Percentiles rank a stretch among this genome's conserved stretches.
Evolutionary conservation across 306 rosid species (phyloP).

Genomic region (Sindora glabra): DNA sequence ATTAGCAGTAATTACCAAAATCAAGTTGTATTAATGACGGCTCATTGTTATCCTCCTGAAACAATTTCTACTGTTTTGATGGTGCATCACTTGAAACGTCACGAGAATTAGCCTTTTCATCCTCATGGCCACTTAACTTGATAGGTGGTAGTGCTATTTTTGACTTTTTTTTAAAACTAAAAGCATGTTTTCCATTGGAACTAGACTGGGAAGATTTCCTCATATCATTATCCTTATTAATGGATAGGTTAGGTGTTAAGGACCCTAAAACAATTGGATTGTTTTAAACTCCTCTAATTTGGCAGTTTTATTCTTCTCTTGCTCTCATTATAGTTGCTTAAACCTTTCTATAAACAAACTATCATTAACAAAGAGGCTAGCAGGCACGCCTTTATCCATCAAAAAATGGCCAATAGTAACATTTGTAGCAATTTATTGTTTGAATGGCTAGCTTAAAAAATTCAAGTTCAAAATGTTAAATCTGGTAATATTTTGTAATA

Average conservation of each 20-base stretch:
- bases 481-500: no score
- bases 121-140: conserved; percentile 77
- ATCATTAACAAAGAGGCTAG: conserved; percentile 91
- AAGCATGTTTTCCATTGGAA: conserved; percentile 84
- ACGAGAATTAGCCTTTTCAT: conserved; percentile 61
- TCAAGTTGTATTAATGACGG: conserved; percentile 44
- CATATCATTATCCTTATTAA: conserved; percentile 45
- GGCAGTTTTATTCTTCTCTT: conserved; percentile 40
- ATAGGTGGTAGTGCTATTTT: conserved; percentile 77
- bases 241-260: conserved; percentile 36
- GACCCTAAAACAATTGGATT: conserved; percentile 49
- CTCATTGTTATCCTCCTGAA: conserved; percentile 36
- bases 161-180: conserved; percentile 92
- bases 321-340: conserved; percentile 83
- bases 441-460: conserved; percentile 45
- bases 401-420: conserved; percentile 34
- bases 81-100: conserved; percentile 52
- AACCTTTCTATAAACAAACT: conserved; percentile 98
- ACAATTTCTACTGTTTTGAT: conserved; percentile 66
- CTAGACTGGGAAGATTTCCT: conserved; percentile 38
- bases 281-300: conserved; percentile 46
- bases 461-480: no score
- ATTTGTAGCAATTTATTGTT: conserved; percentile 57
- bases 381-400: conserved; percentile 80
- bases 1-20: conserved; percentile 74